phyloP scores from a whole-genome alignment of 805 yeast species.

The Zygosaccharomyces rouxii region DNA sequence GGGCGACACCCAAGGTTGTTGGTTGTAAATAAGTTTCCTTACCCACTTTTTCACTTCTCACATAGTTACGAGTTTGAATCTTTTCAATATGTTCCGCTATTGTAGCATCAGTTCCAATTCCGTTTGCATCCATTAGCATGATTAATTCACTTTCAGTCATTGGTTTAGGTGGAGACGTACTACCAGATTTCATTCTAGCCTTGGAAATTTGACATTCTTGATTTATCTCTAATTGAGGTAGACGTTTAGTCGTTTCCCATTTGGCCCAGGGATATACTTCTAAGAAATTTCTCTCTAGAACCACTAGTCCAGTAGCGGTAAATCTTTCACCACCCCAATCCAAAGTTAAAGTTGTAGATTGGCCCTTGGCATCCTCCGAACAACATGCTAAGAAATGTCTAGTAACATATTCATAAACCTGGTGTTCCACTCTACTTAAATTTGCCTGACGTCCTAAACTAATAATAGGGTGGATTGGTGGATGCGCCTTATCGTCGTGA shows the following conservation, averaged over 20 bases:
- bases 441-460: conserved; percentile 30
- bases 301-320: conserved; percentile 67
- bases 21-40: conserved; percentile 57
- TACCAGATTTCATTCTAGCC: conserved; percentile 65
- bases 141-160: conserved; percentile 91
- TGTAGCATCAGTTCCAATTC: conserved; percentile 98
- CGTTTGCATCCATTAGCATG: conserved; percentile 92
- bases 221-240: conserved; percentile 60
- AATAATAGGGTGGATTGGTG: conserved; percentile 87
- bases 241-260: conserved; percentile 64
- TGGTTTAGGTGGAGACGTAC: conserved; percentile 73
- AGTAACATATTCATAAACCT: conserved; percentile 81
- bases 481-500: conserved; percentile 94
- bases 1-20: conserved; percentile 74
- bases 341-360: conserved; percentile 53
- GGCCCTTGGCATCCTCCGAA: conserved; percentile 84
- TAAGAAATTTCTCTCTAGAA: conserved; percentile 67
- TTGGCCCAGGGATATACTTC: conserved; percentile 74
- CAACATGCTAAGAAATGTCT: conserved; percentile 89
- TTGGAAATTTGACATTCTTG: conserved; percentile 53
- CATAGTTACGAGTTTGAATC: conserved; percentile 63
- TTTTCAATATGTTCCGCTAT: conserved; percentile 96
- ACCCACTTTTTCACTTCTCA: conserved; percentile 42
- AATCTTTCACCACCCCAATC: conserved; percentile 80
- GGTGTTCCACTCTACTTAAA: conserved; percentile 42